Percentiles rank a stretch among this genome's conserved stretches.
Conservation (phyloP, 164 flowering plant species). For the Magnolia officinalis region DNA sequence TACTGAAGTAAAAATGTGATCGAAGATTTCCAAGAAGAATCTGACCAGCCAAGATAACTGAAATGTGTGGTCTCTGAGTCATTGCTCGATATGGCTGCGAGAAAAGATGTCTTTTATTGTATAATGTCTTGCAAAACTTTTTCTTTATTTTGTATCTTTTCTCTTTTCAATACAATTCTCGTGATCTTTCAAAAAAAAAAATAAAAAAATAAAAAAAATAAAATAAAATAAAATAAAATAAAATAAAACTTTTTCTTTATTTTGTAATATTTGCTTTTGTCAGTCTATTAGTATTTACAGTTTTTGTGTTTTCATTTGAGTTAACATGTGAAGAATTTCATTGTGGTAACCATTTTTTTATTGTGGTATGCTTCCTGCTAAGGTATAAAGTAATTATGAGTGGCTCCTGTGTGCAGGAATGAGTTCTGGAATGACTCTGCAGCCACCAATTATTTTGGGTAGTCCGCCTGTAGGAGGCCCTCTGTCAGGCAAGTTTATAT, state of each 20-base stretch:
- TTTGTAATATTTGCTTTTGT: no score
- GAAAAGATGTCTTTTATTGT: no score
- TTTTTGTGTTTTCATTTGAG: neutral
- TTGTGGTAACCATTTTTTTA: neutral
- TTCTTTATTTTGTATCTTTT: neutral
- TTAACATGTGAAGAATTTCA: neutral
- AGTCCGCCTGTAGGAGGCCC: conserved; percentile 32
- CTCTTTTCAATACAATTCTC: no score
- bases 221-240: no score
- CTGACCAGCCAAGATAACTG: neutral
- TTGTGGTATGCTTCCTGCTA: neutral
- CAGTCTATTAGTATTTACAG: neutral
- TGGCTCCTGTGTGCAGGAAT: conserved; percentile 12
- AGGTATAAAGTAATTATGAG: neutral
- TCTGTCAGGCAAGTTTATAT: conserved; percentile 32
- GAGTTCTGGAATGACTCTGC: conserved; percentile 13
- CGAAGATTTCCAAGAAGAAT: neutral
- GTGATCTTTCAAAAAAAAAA: neutral
- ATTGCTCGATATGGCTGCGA: neutral
- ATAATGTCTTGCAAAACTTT: neutral
- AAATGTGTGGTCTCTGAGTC: neutral
- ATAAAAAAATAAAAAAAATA: no score
- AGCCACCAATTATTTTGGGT: conserved; percentile 22
- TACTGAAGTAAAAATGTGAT: neutral
- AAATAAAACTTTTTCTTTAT: neutral